A percentile compares a stretch with the other conserved stretches of the same genome.
These are phyloP conservation scores for Ceratocystis papillata DNA, from an alignment of 2,329 filamentous ascomycete species.

Conservation along the genomic window DNA sequence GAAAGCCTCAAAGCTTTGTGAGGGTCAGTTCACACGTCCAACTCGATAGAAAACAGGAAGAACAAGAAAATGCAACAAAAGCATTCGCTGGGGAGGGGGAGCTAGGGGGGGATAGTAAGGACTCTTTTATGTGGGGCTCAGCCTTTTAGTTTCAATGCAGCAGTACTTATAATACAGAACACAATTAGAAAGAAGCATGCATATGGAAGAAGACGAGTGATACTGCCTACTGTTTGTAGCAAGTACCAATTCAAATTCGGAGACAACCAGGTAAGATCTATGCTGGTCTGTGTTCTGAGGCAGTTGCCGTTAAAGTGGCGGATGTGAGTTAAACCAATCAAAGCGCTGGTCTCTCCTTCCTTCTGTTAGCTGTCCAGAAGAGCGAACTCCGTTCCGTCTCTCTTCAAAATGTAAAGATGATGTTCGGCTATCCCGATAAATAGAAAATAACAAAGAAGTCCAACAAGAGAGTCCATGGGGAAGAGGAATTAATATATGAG, in stretches of 20 bases:
- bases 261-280: background rate
- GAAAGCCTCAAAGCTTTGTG: background rate
- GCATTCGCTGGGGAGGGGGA: too few species aligned
- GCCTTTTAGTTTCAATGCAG: background rate
- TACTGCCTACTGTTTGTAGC: background rate
- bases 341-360: background rate
- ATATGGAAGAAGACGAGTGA: background rate
- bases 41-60: background rate
- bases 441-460: background rate
- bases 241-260: background rate
- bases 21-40: background rate
- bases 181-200: background rate
- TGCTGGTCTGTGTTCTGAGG: background rate
- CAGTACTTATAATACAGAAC: background rate
- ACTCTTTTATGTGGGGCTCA: background rate
- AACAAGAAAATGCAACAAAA: background rate
- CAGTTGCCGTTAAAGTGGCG: slow-evolving; percentile 3
- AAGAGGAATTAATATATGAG: background rate
- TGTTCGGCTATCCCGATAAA: slow-evolving; percentile 2
- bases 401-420: background rate
- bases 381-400: background rate
- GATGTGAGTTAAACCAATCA: background rate
- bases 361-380: background rate
- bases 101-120: too few species aligned
- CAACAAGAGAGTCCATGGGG: background rate